Evolutionary conservation across 768 basidiomycete genomes (phyloP), one percentile per base, ranked within the genome.

Genomic region (Hemileccinum rubropunctum): DNA sequence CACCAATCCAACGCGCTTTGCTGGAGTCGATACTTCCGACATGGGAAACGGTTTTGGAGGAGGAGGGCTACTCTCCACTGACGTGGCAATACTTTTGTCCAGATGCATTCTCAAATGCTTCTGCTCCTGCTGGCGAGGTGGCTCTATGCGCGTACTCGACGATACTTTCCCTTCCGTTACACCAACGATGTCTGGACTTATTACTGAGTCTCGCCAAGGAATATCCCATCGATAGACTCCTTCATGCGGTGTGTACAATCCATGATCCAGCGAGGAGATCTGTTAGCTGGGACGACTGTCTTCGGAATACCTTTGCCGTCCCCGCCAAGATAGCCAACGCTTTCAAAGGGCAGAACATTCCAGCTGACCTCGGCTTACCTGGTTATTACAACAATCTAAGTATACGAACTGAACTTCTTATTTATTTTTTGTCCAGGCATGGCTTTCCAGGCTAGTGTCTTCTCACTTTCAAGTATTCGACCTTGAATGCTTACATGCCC

Each of bases 291-390:
- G 87, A 90, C 56, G 86, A 92, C 56, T 82, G 77, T 55, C 79
- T 94, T 20, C 80, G 79, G 28, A 77, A 80, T 50, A 46, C 84
- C 2, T 73, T 84, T 43, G 74, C 80, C 14, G 68, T 95, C 8
- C 92, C 95, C 30, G 73, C 74, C n/a, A 91, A 83, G 66, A 81
- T 88, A 8, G 84, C 88, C 20, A 97, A 98, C 68, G 77, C 79
- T 3, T 64, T 83, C 30, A 78, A 73, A 26, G 73, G 70, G 18
- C 71, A 71, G 40, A 60, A 57, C 4, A 59, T 78, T 2, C 86
- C 86, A 1, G 51, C 58, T 15, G 61, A 55, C 15, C 68, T 97
- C 39, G 76, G 82, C 60, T 73, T 82, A 54, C 77, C 76, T 15
- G 55, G 58, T 5, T 90, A 86, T 66, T 79, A 82, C 62, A 73